Evolutionary conservation across 116 monocot species (phyloP).

Genomic region (Phalaenopsis hybrid): DNA sequence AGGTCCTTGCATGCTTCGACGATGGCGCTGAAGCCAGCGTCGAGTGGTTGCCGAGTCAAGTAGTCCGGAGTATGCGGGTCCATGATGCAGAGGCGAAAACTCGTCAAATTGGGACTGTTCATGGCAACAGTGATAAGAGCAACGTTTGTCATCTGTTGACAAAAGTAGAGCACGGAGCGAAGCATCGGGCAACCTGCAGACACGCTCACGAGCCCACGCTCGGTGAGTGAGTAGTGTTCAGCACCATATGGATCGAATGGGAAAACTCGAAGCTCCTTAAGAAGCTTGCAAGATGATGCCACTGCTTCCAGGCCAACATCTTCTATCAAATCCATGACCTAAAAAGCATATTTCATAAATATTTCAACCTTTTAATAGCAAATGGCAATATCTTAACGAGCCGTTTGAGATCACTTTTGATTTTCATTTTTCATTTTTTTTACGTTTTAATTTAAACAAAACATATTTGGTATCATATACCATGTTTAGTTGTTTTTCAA

Average conservation of each 20-base stretch:
- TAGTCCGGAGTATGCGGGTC: slow-evolving; percentile 72
- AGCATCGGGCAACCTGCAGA: slow-evolving; percentile 69
- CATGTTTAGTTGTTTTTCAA: no score
- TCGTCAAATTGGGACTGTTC: slow-evolving; percentile 56
- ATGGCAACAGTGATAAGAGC: slow-evolving; percentile 57
- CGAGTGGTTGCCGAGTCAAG: slow-evolving; percentile 50
- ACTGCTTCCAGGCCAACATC: slow-evolving; percentile 70
- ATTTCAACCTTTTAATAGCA: no score
- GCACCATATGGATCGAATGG: slow-evolving; percentile 67
- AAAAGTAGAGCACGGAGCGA: slow-evolving; percentile 78
- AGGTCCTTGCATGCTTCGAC: slow-evolving; percentile 69
- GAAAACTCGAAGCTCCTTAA: slow-evolving; percentile 82
- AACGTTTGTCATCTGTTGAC: slow-evolving; percentile 80
- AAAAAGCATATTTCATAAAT: not conserved
- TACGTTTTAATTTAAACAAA: no score
- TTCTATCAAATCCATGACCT: slow-evolving; percentile 88
- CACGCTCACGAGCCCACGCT: slow-evolving; percentile 63
- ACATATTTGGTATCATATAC: no score
- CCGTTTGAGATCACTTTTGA: no score
- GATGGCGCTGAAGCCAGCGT: slow-evolving; percentile 67
- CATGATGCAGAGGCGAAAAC: slow-evolving; percentile 86
- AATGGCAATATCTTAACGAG: no score
- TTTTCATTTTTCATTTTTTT: no score
- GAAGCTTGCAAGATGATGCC: slow-evolving; percentile 64
- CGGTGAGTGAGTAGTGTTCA: slow-evolving; percentile 52